Conservation (phyloP, 108 stramenopile genomes). For the Pseudonitzschia pungens region DNA sequence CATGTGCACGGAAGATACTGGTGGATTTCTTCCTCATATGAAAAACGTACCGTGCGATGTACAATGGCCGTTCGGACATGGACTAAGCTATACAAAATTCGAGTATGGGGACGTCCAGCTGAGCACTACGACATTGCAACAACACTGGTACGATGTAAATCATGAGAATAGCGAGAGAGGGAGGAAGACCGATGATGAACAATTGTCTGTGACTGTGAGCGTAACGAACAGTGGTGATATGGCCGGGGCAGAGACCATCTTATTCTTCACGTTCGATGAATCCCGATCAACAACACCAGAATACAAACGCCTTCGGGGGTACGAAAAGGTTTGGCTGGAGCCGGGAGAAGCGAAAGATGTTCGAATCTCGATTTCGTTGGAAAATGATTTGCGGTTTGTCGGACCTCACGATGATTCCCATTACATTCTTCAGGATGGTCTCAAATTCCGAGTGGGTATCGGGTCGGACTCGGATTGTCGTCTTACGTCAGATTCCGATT, state of each 20-base stretch:
- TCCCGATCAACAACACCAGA: conserved; percentile 59
- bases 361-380: conserved; percentile 24
- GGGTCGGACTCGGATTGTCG: conserved; percentile 52
- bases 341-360: conserved; percentile 32
- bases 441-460: conserved; percentile 50
- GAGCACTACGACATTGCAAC: conserved; percentile 16
- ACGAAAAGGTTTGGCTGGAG: conserved; percentile 48
- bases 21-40: conserved; percentile 50
- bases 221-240: conserved; percentile 47
- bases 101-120: conserved; percentile 30
- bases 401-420: conserved; percentile 63
- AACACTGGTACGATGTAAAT: conserved; percentile 9
- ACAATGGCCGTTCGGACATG: conserved; percentile 72
- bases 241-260: conserved; percentile 37
- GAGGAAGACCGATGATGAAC: background rate
- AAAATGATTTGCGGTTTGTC: conserved; percentile 44
- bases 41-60: conserved; percentile 52
- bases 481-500: background rate
- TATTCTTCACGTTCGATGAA: conserved; percentile 64
- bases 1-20: conserved; percentile 50
- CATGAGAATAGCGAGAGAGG: background rate
- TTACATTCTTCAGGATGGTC: conserved; percentile 43
- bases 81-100: conserved; percentile 55
- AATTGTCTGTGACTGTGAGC: conserved; percentile 25
- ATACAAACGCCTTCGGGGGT: conserved; percentile 56